Percentiles rank a stretch among this genome's conserved stretches.
phyloP scores from a whole-genome alignment of 768 basidiomycete species.

The Peribolospora kevripleyi region DNA sequence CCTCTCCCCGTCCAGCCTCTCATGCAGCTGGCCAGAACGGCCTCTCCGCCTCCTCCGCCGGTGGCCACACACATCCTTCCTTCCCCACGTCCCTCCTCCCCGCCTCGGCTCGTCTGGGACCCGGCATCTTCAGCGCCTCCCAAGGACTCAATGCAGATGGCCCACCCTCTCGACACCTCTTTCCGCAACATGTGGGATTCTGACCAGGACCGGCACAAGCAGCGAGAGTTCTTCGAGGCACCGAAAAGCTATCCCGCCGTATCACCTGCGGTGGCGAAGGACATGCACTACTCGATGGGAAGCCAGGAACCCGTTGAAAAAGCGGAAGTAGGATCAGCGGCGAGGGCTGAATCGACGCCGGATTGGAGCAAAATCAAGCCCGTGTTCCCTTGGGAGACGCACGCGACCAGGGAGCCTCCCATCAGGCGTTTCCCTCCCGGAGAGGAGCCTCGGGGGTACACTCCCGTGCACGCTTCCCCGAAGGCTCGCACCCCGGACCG shows the following conservation, averaged over 20 bases:
- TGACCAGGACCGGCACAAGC: constrained; percentile 20
- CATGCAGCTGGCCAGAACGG: constrained; percentile 7
- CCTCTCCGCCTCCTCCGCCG: constrained; percentile 5
- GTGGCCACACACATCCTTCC: neutral
- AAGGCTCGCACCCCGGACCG: neutral
- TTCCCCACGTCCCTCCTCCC: constrained; percentile 25
- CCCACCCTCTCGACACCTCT: constrained; percentile 42
- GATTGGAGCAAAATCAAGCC: constrained; percentile 46
- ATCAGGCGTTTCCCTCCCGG: constrained; percentile 46
- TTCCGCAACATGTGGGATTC: constrained; percentile 75
- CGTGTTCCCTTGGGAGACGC: constrained; percentile 89
- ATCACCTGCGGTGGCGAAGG: constrained; percentile 31
- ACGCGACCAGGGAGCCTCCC: constrained; percentile 7
- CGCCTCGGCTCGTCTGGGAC: constrained; percentile 52
- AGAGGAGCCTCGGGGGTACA: constrained; percentile 24
- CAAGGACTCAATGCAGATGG: constrained; percentile 31
- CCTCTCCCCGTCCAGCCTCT: constrained; percentile 12
- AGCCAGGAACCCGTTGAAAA: constrained; percentile 18
- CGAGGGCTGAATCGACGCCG: constrained; percentile 31
- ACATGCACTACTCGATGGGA: constrained; percentile 36
- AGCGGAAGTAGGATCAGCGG: constrained; percentile 25
- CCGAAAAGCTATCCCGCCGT: constrained; percentile 40
- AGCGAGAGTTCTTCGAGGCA: constrained; percentile 32
- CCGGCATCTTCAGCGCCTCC: constrained; percentile 59
- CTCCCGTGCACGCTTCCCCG: neutral